Evolutionary conservation across 2,329 filamentous ascomycete species (phyloP).

Genomic region (Atkinsonella hypoxylon): DNA sequence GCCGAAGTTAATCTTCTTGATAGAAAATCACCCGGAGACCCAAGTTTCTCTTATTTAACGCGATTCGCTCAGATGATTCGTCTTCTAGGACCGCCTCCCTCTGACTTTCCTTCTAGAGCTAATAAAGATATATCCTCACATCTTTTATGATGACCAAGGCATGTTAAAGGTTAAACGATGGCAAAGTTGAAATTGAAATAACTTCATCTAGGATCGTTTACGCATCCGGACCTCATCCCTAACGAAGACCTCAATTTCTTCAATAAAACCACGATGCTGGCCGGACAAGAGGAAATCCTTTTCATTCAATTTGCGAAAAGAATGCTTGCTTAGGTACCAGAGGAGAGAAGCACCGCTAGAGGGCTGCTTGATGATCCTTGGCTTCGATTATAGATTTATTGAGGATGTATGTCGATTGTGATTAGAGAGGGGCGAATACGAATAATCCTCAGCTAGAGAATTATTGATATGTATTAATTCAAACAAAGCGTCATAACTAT

Average conservation of each 20-base stretch:
- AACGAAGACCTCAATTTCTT: slow-evolving; percentile 12
- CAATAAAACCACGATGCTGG: slow-evolving; percentile 11
- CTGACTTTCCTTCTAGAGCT: slow-evolving; percentile 13
- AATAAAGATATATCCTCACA: slow-evolving; percentile 10
- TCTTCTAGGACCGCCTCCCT: slow-evolving; percentile 15
- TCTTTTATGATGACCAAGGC: slow-evolving; percentile 14
- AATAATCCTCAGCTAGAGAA: background rate
- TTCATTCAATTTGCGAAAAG: slow-evolving; percentile 18
- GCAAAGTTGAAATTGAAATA: background rate
- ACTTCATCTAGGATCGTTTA: slow-evolving; percentile 11
- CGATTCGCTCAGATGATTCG: slow-evolving; percentile 19
- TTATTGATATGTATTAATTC: background rate
- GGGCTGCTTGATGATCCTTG: slow-evolving; percentile 20
- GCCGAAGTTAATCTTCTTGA: slow-evolving; percentile 17
- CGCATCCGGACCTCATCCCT: slow-evolving; percentile 11
- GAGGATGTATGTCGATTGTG: background rate
- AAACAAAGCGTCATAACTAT: background rate
- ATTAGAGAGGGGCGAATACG: background rate
- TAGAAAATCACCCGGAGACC: slow-evolving; percentile 9
- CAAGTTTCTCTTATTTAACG: slow-evolving; percentile 13
- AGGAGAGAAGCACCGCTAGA: slow-evolving; percentile 17
- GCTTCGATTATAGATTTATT: slow-evolving; percentile 10
- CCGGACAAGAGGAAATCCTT: slow-evolving; percentile 12
- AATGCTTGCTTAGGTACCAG: slow-evolving; percentile 19
- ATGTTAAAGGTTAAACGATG: background rate